These are phyloP conservation scores for Trichoderma koningii DNA, from an alignment of 2,329 filamentous ascomycete genomes.

Conservation along the genomic window DNA sequence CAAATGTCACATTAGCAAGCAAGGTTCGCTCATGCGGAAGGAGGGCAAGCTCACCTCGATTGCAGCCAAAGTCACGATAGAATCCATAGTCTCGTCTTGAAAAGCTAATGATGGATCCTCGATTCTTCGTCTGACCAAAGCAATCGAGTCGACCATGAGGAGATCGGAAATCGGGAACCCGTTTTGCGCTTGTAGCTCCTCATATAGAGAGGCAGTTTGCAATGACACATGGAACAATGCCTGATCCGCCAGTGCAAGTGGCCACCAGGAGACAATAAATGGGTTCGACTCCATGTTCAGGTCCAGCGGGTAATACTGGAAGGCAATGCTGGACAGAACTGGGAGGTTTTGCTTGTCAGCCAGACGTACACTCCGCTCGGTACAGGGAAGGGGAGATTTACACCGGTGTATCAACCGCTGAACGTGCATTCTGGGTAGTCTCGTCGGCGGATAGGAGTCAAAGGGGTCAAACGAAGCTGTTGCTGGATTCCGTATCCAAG, in stretches of 20 bases:
- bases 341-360: not conserved
- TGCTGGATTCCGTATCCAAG: conserved; percentile 16
- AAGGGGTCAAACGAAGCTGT: conserved; percentile 19
- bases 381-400: not conserved
- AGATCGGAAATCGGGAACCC: conserved; percentile 17
- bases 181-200: conserved; percentile 17
- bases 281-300: conserved; percentile 17
- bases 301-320: conserved; percentile 19
- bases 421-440: conserved; percentile 12
- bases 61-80: conserved; percentile 18
- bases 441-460: conserved; percentile 20
- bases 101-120: conserved; percentile 15
- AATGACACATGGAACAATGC: conserved; percentile 20
- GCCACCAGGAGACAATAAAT: conserved; percentile 23
- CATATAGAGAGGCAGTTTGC: conserved; percentile 21
- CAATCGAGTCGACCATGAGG: conserved; percentile 17
- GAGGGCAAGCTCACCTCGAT: conserved; percentile 1
- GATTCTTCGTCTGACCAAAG: conserved; percentile 6
- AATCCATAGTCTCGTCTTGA: conserved; percentile 13
- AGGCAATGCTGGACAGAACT: conserved; percentile 18
- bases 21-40: too few species aligned
- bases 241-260: conserved; percentile 15
- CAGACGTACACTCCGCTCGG: too few species aligned
- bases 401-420: conserved; percentile 16
- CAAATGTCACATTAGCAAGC: not conserved